phyloP scores from a whole-genome alignment of 208 protist genomes.

The Crithidia fasciculata region DNA sequence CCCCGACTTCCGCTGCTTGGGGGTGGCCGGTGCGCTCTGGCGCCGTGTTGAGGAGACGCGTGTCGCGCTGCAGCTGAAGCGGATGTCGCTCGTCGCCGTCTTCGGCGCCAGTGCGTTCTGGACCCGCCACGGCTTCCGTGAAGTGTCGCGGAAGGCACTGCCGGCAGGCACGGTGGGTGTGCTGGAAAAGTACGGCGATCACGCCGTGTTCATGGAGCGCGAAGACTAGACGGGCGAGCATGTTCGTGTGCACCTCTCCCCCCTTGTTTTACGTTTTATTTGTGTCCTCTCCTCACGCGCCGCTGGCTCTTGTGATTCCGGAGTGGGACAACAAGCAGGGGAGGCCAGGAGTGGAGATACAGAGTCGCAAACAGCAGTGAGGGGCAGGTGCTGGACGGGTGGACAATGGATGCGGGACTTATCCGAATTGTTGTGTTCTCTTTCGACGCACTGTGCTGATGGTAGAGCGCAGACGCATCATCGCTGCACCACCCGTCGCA shows the following conservation, averaged over 20 bases:
- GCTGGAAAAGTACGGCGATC: constrained; percentile 35
- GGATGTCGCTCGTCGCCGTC: constrained; percentile 35
- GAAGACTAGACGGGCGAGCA: background rate
- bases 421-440: too few relatives aligned
- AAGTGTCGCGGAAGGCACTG: constrained; percentile 17
- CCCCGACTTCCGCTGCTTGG: constrained; percentile 24
- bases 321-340: too few relatives aligned
- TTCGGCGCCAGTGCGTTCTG: constrained; percentile 31
- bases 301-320: too few relatives aligned
- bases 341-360: too few relatives aligned
- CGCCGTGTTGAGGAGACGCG: constrained; percentile 8
- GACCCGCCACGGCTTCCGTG: constrained; percentile 23
- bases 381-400: too few relatives aligned
- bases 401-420: too few relatives aligned
- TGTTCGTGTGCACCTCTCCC: background rate
- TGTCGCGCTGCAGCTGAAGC: constrained; percentile 12
- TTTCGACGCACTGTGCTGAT: too few relatives aligned
- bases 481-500: too few relatives aligned
- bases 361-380: too few relatives aligned
- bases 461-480: too few relatives aligned
- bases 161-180: constrained; percentile 14
- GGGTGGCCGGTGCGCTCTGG: constrained; percentile 25
- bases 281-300: background rate
- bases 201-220: constrained; percentile 37
- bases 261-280: background rate